Percentiles rank a stretch among this genome's conserved stretches.
Conservation (phyloP, 2,329 filamentous ascomycete genomes). For the Trichothecium roseum region DNA sequence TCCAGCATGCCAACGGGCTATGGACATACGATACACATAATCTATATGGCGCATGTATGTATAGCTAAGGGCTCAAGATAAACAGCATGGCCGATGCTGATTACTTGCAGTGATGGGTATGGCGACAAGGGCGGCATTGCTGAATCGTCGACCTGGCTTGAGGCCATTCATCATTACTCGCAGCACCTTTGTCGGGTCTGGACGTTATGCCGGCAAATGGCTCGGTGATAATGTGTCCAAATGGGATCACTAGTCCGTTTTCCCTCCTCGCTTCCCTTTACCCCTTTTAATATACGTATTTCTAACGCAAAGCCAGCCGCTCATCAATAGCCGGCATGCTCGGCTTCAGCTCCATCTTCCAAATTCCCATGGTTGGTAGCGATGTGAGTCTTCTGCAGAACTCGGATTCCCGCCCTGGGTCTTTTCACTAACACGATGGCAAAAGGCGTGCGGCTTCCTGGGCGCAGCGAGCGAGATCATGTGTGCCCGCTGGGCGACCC, state of each 20-base stretch:
- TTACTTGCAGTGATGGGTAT: slow-evolving; percentile 55
- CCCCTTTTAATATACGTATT: too few relatives aligned
- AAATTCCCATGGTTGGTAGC: slow-evolving; percentile 57
- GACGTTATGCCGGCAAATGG: slow-evolving; percentile 52
- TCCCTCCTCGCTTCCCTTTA: slow-evolving; percentile 21
- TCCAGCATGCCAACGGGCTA: slow-evolving; percentile 56
- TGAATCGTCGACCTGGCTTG: slow-evolving; percentile 45
- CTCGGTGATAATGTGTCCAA: slow-evolving; percentile 45
- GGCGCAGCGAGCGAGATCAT: slow-evolving; percentile 50
- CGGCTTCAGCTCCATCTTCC: slow-evolving; percentile 53
- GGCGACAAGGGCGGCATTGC: slow-evolving; percentile 54
- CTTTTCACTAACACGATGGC: neutral
- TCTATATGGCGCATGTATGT: slow-evolving; percentile 42
- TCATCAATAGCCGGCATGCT: slow-evolving; percentile 48
- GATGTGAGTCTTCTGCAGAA: slow-evolving; percentile 33
- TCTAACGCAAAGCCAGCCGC: slow-evolving; percentile 32
- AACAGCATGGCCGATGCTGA: too few relatives aligned
- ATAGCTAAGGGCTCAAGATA: too few relatives aligned
- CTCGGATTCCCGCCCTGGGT: neutral
- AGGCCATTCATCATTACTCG: slow-evolving; percentile 65
- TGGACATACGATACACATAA: slow-evolving; percentile 66
- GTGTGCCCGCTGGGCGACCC: slow-evolving; percentile 55
- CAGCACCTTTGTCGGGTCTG: slow-evolving; percentile 65
- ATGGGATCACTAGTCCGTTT: slow-evolving; percentile 41
- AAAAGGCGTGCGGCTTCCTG: slow-evolving; percentile 58